Conservation (phyloP, 805 yeast species). For the Sungouiozyma intestinalis region DNA sequence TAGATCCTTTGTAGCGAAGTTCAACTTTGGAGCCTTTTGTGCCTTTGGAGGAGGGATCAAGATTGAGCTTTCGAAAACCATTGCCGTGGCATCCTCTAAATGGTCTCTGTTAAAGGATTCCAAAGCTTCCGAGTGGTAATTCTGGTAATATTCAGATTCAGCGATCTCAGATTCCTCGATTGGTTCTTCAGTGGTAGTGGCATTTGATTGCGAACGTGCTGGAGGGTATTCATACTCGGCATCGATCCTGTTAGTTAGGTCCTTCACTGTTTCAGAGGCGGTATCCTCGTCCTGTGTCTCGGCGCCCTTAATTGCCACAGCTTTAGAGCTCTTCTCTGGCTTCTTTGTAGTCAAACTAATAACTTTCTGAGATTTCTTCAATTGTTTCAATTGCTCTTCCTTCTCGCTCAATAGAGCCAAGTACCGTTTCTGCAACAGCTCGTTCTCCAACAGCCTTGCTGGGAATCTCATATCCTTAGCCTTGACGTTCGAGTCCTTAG, state of each 20-base stretch:
- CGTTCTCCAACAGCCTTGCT: constrained; percentile 17
- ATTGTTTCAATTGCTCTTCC: constrained; percentile 16
- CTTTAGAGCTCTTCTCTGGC: background rate
- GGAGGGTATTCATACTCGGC: background rate
- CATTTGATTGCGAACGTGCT: background rate
- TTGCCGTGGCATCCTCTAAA: background rate
- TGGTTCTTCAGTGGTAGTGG: background rate
- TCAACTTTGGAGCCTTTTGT: background rate
- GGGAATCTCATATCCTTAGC: constrained; percentile 28
- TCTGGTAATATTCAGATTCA: background rate
- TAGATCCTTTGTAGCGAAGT: background rate
- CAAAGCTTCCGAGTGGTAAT: background rate
- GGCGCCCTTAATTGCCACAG: background rate
- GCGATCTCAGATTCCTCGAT: background rate
- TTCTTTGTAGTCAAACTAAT: constrained; percentile 1
- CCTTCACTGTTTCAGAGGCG: background rate
- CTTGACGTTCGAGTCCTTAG: constrained; percentile 11
- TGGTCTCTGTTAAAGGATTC: background rate
- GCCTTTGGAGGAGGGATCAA: background rate
- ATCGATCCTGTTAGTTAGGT: background rate
- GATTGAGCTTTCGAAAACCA: background rate
- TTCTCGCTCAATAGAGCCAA: constrained; percentile 17
- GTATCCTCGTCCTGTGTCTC: background rate
- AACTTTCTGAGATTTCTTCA: constrained; percentile 17
- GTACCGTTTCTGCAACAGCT: constrained; percentile 16